Evolutionary conservation across 345 rosid species (phyloP).

Genomic region (Pistacia vera): DNA sequence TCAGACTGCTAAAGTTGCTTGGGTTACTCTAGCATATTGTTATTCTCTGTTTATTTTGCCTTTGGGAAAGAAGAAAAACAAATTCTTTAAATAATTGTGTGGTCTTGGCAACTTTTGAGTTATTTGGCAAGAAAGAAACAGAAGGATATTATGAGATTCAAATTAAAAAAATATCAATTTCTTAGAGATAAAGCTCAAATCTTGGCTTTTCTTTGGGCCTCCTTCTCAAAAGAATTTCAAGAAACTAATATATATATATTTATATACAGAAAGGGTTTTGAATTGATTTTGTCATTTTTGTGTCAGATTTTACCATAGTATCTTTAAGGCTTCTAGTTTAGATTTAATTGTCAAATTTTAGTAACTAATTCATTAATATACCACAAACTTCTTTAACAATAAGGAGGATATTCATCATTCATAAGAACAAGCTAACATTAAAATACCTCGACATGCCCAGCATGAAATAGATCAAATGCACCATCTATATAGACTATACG

Average conservation of each 20-base stretch:
- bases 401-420: neutral
- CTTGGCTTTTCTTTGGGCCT: neutral
- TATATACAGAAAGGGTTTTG: too few relatives aligned
- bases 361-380: neutral
- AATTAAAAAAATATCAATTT: too few relatives aligned
- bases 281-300: neutral
- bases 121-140: neutral
- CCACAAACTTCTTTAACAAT: neutral
- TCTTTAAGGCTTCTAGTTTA: neutral
- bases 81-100: too few relatives aligned
- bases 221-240: too few relatives aligned
- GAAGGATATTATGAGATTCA: neutral
- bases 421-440: neutral
- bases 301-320: neutral
- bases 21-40: neutral
- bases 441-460: constrained; percentile 82
- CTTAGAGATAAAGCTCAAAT: neutral
- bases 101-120: neutral
- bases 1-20: neutral
- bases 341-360: neutral
- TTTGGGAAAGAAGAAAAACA: neutral
- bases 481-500: constrained; percentile 75
- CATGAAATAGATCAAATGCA: constrained; percentile 85
- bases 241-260: too few relatives aligned
- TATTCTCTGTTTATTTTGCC: neutral